Evolutionary conservation across 768 basidiomycete genomes (phyloP), one percentile per base, ranked within the genome.

Genomic region (Suillus brevipes): DNA sequence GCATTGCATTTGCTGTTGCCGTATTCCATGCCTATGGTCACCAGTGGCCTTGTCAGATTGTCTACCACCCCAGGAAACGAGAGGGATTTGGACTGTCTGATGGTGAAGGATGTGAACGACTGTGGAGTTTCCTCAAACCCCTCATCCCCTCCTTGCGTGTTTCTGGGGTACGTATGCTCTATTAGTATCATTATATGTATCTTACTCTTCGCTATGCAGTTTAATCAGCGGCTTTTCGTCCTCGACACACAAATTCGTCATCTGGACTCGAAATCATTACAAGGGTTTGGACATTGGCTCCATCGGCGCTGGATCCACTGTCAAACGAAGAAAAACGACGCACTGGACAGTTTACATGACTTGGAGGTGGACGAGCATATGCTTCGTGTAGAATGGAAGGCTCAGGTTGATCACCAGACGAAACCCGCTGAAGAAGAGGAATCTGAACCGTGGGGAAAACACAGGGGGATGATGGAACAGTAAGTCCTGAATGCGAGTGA

Each of bases 21-120:
- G 75, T 73, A 0, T 77, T 80, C 73, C 78, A 80, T 67, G 77
- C 75, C 0, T 78, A 72, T 60, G 75, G 72, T 1, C 78, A 79
- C 49, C 69, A 77, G 45, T 78, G 78, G 76, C 50, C 70, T 1
- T 78, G 78, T 62, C 78, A 78, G 49, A 61, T 82, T 0, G 50
- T 72, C 0, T 80, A 78, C 63, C 78, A 78, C 61, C 81, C 80
- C 3, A 66, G 77, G 12, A 61, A 79, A 23, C 25, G 63, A 3
- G 43, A 64, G 25, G 72, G 71, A 14, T 70, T 75, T 45, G 70
- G 75, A 0, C 60, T 73, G 6, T 65, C 40, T 42, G 42, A 42
- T 8, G 18, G 42, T 42, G 42, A 18, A 0, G 42, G 42, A 42
- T 42, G 18, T 6, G 71, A 77, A 56, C 25, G 69, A 34, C 50